A percentile compares a stretch with the other conserved stretches of the same genome.
These are phyloP conservation scores for Cucurbita pepo DNA, from an alignment of 306 rosid genomes.

Conservation along the genomic window DNA sequence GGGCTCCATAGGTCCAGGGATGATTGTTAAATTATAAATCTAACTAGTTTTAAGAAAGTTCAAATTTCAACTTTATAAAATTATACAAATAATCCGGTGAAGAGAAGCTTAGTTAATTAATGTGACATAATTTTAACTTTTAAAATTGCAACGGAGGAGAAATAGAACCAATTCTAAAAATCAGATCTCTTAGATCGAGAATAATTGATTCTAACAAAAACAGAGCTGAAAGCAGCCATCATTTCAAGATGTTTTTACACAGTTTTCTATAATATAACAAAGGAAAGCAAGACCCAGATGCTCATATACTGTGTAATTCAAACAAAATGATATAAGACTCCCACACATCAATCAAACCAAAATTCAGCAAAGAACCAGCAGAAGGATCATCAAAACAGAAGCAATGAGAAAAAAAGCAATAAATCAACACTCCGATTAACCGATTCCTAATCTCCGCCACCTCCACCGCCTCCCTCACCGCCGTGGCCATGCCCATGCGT, in stretches of 20 bases:
- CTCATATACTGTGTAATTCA: background rate
- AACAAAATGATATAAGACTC: background rate
- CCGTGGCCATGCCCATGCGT: background rate
- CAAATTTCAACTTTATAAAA: no score
- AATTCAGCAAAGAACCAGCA: background rate
- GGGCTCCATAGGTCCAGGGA: no score
- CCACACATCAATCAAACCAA: slow-evolving; percentile 3
- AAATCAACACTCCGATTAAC: background rate
- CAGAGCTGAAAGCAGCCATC: background rate
- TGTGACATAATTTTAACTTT: no score
- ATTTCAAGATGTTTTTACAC: background rate
- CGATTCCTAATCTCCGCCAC: background rate
- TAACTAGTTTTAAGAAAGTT: no score
- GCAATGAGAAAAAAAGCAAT: background rate
- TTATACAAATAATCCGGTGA: no score
- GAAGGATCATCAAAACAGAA: background rate
- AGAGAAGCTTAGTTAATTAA: no score
- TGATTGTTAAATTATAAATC: no score
- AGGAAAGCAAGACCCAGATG: background rate
- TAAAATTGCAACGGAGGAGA: no score
- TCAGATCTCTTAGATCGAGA: background rate
- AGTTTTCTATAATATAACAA: background rate
- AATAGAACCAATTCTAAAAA: no score
- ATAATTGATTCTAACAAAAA: background rate
- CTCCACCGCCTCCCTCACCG: background rate